Base-by-base conservation (phyloP, 768 basidiomycete species). In the Lactarius akahatsu region DNA sequence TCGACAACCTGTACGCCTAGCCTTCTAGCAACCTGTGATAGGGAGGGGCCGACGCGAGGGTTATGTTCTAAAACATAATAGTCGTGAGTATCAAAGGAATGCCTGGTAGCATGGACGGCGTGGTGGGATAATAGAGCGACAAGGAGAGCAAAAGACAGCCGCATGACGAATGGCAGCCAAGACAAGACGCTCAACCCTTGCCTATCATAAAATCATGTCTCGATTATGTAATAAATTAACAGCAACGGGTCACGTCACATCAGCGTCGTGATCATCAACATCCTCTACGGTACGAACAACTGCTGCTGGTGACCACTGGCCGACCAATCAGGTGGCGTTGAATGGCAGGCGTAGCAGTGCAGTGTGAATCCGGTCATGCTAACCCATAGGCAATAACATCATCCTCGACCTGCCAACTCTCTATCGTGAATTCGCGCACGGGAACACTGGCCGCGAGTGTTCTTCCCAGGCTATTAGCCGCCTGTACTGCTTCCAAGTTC, bases 1-100 rank as follows among this genome's bases (percentile, higher is more conserved):
- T 96, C 93, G 64, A 98, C 89, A 57, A 97, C 78, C 77, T 98
- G 90, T 26, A 94, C 88, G 16, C 87, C 87, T 13, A 98, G 81
- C 0, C 79, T 75, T 8, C 74, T 57, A 7, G 87, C 82, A 64
- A 89, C 81, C 69, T 91, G 86, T 63, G 77, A 77, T 67, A 91
- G 82, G 70, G 86, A 82, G 70, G 83, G 81, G 67, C 80, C 78
- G 10, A 78, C 75, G 55, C 73, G 71, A 55, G 90, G 85, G 71
- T 82, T 76, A 72, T 91, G 86, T 71, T 88, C 86, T 34, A 93
- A 72, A 61, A 89, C 84, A 80, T 96, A 98, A 80, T 99, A 98
- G 71, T 89, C 81, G 76, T 91, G 86, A 16, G 84, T 82, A 66
- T 80, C 73, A 70, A 92, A 88, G 47, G 77, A 78, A 32, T 83